Evolutionary conservation across 495 filamentous ascomycete genomes (phyloP).

Genomic region (Xylaria sp.): DNA sequence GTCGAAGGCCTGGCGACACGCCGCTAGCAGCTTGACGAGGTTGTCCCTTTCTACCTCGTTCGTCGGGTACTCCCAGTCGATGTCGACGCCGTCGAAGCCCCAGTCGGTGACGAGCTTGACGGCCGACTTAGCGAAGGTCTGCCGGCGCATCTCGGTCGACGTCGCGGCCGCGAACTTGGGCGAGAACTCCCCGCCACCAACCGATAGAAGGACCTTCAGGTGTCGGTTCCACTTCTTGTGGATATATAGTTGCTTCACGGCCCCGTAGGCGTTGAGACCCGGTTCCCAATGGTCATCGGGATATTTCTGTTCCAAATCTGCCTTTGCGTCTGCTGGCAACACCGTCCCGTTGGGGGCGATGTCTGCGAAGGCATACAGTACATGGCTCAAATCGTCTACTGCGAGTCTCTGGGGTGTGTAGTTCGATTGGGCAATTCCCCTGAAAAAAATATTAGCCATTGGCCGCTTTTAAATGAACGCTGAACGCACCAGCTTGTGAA

Average conservation of each 20-base stretch:
- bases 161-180: conserved; percentile 75
- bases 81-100: conserved; percentile 64
- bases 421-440: conserved; percentile 81
- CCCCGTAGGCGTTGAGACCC: conserved; percentile 77
- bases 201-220: conserved; percentile 80
- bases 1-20: conserved; percentile 70
- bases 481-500: conserved; percentile 54
- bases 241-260: conserved; percentile 81
- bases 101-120: conserved; percentile 71
- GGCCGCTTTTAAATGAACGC: neutral
- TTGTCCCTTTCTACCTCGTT: conserved; percentile 67
- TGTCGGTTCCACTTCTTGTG: conserved; percentile 81
- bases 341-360: conserved; percentile 82
- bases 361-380: conserved; percentile 89
- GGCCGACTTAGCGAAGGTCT: conserved; percentile 68
- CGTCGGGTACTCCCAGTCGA: conserved; percentile 70
- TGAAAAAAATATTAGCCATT: conserved; percentile 17
- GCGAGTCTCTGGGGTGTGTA: conserved; percentile 81
- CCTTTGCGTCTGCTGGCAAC: conserved; percentile 64
- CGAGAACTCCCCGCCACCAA: conserved; percentile 91
- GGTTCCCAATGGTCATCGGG: conserved; percentile 66
- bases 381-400: conserved; percentile 78
- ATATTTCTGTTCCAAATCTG: conserved; percentile 79
- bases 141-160: conserved; percentile 60
- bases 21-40: conserved; percentile 72